A percentile compares a stretch with the other conserved stretches of the same genome.
phyloP scores from a whole-genome alignment of 768 basidiomycete genomes.

The Russula sp. region DNA sequence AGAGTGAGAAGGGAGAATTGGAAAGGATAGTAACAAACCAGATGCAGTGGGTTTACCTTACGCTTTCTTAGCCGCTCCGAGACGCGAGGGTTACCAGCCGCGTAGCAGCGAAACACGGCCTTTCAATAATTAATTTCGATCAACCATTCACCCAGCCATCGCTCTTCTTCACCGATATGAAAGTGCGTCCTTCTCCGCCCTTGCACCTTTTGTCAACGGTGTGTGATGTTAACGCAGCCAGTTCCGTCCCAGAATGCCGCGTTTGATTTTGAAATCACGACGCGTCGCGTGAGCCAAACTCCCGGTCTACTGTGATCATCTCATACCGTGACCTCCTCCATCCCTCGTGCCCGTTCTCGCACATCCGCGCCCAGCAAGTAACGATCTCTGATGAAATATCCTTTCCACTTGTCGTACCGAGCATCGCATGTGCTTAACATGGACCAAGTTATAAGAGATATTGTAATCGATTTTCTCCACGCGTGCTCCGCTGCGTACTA shows the following conservation, averaged over 20 bases:
- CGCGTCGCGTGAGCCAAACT: slow-evolving; percentile 8
- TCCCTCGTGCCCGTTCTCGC: no score
- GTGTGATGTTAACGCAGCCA: not conserved
- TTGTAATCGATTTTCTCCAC: not conserved
- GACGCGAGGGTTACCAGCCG: not conserved
- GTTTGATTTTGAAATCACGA: not conserved
- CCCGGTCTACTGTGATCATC: no score
- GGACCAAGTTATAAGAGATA: not conserved
- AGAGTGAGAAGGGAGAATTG: not conserved
- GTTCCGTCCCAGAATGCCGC: not conserved
- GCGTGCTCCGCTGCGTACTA: not conserved
- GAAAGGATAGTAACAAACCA: not conserved
- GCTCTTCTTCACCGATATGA: not conserved
- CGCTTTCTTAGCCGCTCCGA: slow-evolving; percentile 6
- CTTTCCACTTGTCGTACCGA: not conserved
- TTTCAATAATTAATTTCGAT: not conserved
- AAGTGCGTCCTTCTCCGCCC: not conserved
- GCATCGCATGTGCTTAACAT: not conserved
- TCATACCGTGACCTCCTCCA: no score
- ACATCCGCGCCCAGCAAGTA: not conserved
- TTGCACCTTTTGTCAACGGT: not conserved
- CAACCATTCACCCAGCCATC: not conserved
- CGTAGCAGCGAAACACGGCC: not conserved
- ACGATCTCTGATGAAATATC: not conserved
- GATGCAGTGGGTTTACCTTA: not conserved